Evolutionary conservation across 2,329 filamentous ascomycete genomes (phyloP).

Genomic region (Lachnellula arida): DNA sequence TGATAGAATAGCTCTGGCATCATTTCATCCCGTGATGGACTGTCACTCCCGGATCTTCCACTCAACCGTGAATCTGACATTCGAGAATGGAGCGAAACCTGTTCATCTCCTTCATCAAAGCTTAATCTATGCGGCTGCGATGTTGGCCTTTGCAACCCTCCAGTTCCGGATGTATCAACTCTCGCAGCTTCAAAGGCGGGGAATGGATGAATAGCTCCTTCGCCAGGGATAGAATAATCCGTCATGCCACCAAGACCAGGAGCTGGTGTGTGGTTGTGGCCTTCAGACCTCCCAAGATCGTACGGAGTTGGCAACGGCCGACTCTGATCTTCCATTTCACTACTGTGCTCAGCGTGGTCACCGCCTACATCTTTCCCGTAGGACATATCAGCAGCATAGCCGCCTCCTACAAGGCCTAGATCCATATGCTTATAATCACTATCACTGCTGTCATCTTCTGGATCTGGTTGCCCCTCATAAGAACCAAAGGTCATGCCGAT

Average conservation of each 20-base stretch:
- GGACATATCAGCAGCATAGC: slow-evolving; percentile 57
- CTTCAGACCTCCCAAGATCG: slow-evolving; percentile 30
- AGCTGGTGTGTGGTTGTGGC: slow-evolving; percentile 23
- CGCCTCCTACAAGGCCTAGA: slow-evolving; percentile 68
- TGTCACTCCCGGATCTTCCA: slow-evolving; percentile 52
- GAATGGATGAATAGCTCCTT: slow-evolving; percentile 54
- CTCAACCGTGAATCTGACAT: slow-evolving; percentile 44
- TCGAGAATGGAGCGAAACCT: slow-evolving; percentile 51
- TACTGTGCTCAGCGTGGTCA: slow-evolving; percentile 30
- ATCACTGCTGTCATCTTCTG: slow-evolving; percentile 51
- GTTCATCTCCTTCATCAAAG: slow-evolving; percentile 91
- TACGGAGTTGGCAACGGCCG: slow-evolving; percentile 47
- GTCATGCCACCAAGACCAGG: slow-evolving; percentile 31
- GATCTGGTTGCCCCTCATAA: slow-evolving; percentile 42
- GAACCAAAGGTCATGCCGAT: slow-evolving; percentile 48
- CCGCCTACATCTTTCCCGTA: slow-evolving; percentile 47
- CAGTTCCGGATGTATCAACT: slow-evolving; percentile 86
- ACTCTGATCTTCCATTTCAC: slow-evolving; percentile 39
- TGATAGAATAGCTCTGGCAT: slow-evolving; percentile 93
- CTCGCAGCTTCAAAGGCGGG: slow-evolving; percentile 40
- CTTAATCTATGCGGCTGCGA: slow-evolving; percentile 71
- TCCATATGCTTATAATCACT: slow-evolving; percentile 71
- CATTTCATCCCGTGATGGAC: slow-evolving; percentile 66
- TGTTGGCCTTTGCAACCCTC: slow-evolving; percentile 74
- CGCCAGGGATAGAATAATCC: slow-evolving; percentile 39